phyloP scores from a whole-genome alignment of 1,284 basidiomycete species.

The Schizopora paradoxa region DNA sequence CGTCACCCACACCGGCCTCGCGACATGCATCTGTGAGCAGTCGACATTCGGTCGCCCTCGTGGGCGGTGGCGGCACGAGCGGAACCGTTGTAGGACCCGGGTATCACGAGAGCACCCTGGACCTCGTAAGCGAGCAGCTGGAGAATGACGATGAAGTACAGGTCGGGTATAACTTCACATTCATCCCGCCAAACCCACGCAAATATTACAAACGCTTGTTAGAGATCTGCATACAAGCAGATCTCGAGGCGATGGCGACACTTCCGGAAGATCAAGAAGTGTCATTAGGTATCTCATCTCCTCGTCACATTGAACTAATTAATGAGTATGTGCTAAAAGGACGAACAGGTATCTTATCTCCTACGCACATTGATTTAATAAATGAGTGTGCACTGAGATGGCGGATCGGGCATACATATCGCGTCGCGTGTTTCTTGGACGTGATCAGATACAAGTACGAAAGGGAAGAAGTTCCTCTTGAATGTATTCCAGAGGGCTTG shows the following conservation, averaged over 20 bases:
- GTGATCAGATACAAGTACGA: constrained; percentile 87
- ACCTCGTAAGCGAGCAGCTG: constrained; percentile 37
- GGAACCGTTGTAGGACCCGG: constrained; percentile 25
- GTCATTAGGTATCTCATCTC: constrained; percentile 87
- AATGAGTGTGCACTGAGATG: constrained; percentile 86
- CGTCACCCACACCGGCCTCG: constrained; percentile 31
- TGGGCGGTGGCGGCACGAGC: constrained; percentile 9
- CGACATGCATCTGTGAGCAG: constrained; percentile 62
- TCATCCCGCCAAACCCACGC: constrained; percentile 85
- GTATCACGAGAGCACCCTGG: constrained; percentile 32
- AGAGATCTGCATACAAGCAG: constrained; percentile 77
- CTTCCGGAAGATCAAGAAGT: constrained; percentile 94
- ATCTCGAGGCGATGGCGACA: constrained; percentile 86
- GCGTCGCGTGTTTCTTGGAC: constrained; percentile 79
- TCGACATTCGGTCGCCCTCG: constrained; percentile 45
- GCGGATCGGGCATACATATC: constrained; percentile 80
- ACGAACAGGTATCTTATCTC: constrained; percentile 88
- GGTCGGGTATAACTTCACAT: constrained; percentile 75
- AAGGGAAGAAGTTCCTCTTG: constrained; percentile 86
- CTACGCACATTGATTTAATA: constrained; percentile 76
- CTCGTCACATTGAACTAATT: constrained; percentile 76
- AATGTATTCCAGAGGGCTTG: constrained; percentile 90
- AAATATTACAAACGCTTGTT: constrained; percentile 83
- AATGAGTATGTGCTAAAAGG: constrained; percentile 86
- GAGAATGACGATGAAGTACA: constrained; percentile 65